phyloP scores from a whole-genome alignment of 441 rosid species.

The Melastoma candidum region DNA sequence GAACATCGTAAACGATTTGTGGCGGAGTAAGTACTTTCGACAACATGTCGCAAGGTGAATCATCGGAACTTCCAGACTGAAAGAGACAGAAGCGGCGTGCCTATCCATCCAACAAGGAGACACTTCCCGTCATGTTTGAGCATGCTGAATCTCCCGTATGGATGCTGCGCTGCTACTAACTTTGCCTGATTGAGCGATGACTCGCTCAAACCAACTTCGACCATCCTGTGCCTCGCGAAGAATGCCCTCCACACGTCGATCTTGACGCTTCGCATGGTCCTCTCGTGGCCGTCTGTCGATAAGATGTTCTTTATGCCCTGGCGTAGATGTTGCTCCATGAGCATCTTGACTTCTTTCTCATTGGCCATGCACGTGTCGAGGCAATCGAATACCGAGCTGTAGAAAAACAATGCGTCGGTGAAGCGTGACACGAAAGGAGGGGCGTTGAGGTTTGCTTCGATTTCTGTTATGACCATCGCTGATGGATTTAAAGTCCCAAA shows the following conservation, averaged over 20 bases:
- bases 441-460: conserved; percentile 44
- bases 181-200: conserved; percentile 32
- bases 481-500: conserved; percentile 29
- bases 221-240: conserved; percentile 36
- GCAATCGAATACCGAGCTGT: conserved; percentile 35
- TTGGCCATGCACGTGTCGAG: conserved; percentile 25
- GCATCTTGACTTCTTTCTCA: conserved; percentile 11
- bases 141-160: conserved; percentile 17
- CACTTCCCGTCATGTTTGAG: conserved; percentile 27
- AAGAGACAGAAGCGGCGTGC: conserved; percentile 35
- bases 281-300: conserved; percentile 28
- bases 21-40: no score
- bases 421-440: conserved; percentile 34
- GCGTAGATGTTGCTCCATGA: conserved; percentile 15
- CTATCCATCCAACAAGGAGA: conserved; percentile 41
- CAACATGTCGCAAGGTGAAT: not conserved
- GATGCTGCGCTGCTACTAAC: conserved; percentile 23
- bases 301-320: conserved; percentile 25
- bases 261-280: conserved; percentile 32
- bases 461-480: conserved; percentile 32
- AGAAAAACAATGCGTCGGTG: conserved; percentile 41
- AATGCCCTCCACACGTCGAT: conserved; percentile 42
- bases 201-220: conserved; percentile 36
- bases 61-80: conserved; percentile 43
- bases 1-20: no score